Evolutionary conservation across 2,329 filamentous ascomycete species (phyloP).

Genomic region (Xenoacremonium recifei): DNA sequence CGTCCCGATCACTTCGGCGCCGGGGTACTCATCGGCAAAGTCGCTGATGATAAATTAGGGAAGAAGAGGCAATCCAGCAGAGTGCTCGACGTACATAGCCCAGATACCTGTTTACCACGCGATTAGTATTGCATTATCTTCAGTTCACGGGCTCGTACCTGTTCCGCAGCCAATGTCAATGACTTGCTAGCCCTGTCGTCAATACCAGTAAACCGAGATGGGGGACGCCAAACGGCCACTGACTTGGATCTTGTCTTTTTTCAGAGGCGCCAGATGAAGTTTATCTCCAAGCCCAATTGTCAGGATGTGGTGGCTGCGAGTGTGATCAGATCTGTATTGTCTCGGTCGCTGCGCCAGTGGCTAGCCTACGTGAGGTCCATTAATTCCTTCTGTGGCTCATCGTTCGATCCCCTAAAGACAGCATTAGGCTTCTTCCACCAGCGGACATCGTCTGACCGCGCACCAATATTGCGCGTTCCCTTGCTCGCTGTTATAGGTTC

Average conservation of each 20-base stretch:
- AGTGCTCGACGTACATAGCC: conserved; percentile 39
- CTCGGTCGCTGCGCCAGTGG: neutral
- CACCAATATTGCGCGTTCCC: conserved; percentile 26
- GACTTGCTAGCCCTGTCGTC: conserved; percentile 7
- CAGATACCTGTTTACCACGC: conserved; percentile 33
- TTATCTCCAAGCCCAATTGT: conserved; percentile 20
- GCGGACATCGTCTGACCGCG: accelerated
- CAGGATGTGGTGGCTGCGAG: conserved; percentile 16
- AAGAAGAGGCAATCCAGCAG: accelerated
- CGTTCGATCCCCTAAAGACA: conserved; percentile 20
- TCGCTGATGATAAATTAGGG: conserved; percentile 39
- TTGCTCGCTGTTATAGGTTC: conserved; percentile 22
- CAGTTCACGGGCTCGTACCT: conserved; percentile 37
- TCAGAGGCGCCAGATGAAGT: conserved; percentile 15
- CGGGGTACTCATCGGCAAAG: conserved; percentile 41
- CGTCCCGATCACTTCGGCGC: conserved; percentile 46
- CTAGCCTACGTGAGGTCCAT: conserved; percentile 19
- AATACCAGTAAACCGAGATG: conserved; percentile 8
- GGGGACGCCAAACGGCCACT: accelerated
- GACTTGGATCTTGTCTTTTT: conserved; percentile 25
- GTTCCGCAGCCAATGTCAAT: conserved; percentile 58
- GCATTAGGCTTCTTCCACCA: neutral
- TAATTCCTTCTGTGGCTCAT: conserved; percentile 17
- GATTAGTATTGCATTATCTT: neutral
- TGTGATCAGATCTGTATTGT: neutral